phyloP scores from a whole-genome alignment of 305 asterid genomes.

The Solanum hybrid region DNA sequence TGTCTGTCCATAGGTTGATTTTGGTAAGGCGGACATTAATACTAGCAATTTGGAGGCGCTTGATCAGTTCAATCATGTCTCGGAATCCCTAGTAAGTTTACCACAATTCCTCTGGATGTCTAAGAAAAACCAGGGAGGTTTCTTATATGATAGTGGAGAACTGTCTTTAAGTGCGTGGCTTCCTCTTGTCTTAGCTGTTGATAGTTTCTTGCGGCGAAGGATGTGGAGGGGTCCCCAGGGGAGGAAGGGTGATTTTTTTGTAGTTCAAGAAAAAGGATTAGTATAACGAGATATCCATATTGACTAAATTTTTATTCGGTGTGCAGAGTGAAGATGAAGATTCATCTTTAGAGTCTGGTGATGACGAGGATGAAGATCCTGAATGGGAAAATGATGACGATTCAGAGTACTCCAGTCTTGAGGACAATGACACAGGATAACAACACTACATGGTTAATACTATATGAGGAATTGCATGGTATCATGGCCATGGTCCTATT shows the following conservation, averaged over 20 bases:
- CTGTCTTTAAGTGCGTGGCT: not conserved
- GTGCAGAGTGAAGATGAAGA: conserved; percentile 59
- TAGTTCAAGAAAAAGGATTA: not conserved
- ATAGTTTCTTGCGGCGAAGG: not conserved
- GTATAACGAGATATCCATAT: not conserved
- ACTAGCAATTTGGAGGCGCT: conserved; percentile 26
- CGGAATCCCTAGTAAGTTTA: conserved; percentile 46
- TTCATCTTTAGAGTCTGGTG: conserved; percentile 24
- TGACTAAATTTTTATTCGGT: not conserved
- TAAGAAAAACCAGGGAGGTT: not conserved
- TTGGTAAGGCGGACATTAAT: conserved; percentile 24
- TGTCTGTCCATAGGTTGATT: conserved; percentile 31
- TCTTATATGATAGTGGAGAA: not conserved
- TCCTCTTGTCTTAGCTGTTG: not conserved
- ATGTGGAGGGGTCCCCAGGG: not conserved
- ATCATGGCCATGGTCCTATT: not conserved
- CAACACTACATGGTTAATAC: not conserved
- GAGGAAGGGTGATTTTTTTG: not conserved
- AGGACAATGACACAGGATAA: conserved; percentile 14
- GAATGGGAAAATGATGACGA: conserved; percentile 50
- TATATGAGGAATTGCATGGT: not conserved
- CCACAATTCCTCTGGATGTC: not conserved
- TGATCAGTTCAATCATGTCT: conserved; percentile 24
- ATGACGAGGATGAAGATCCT: conserved; percentile 39
- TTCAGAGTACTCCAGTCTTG: conserved; percentile 27